Evolutionary conservation across 164 flowering plant genomes (phyloP), one percentile per base, ranked within the genome.

Genomic region (Chimonanthus salicifolius): DNA sequence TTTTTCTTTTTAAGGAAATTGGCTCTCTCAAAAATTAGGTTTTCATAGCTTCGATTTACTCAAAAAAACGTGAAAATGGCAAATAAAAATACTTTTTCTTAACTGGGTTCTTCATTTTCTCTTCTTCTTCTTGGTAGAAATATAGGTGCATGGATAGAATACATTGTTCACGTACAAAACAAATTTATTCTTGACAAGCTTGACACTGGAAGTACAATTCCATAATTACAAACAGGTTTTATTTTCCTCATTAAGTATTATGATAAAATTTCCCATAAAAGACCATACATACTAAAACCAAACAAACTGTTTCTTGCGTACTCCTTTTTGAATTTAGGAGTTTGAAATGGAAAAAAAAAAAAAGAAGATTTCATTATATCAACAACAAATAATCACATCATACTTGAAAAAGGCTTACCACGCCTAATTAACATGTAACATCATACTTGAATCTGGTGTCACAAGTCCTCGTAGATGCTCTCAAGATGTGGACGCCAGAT

Each of bases 401-500:
- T 54, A 13, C n/a, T 3, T 13, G 0, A 63, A 6, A 65, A 68
- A 77, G 16, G 21, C 44, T n/a, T 62, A 54, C 15, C 63, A 72
- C 70, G 60, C 70, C 5, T 62, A 69, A 47, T n/a, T 33, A 47
- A 71, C 65, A 70, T 46, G 6, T 51, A 70, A 65, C 47, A 75
- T 69, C 47, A 58, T n/a, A 65, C n/a, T 44, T 73, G 64, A 69
- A 67, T 65, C 64, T 82, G 76, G 71, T 74, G 66, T 74, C 74
- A 75, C 47, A 51, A 85, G 75, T 89, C 97, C 73, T 94, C 97
- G 2, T 81, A 49, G 67, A 94, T 94, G 84, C 91, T 88, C 67
- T 82, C 81, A 3, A 94, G 83, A 77, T 87, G 88, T 7, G 98
- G 97, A 79, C 79, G 78, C 97, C 97, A 94, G 15, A 80, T 83